Percentiles rank a stretch among this genome's conserved stretches.
Evolutionary conservation across 768 basidiomycete species (phyloP).

Genomic region (Auricularia auricula-judae): DNA sequence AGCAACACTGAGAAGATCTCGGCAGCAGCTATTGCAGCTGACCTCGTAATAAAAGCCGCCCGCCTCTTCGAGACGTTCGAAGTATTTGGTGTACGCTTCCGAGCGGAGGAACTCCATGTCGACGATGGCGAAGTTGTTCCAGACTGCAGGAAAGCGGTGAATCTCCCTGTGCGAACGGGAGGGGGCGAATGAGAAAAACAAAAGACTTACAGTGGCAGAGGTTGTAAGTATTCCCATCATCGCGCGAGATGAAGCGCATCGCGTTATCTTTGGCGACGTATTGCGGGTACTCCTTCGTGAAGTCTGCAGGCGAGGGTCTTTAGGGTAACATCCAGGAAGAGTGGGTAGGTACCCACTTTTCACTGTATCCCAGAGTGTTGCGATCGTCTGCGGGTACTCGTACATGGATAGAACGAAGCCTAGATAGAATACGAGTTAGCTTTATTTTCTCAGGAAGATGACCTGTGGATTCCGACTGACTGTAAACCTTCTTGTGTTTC

Average conservation of each 20-base stretch:
- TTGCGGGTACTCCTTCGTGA: conserved; percentile 50
- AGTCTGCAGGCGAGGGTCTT: conserved; percentile 39
- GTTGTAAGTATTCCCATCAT: conserved; percentile 59
- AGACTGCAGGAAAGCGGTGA: conserved; percentile 18
- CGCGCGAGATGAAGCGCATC: conserved; percentile 62
- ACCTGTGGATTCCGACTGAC: conserved; percentile 20
- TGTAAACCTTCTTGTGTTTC: conserved; percentile 57
- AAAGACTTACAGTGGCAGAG: conserved; percentile 57
- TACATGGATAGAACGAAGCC: conserved; percentile 67
- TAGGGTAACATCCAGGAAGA: conserved; percentile 9
- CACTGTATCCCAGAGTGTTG: conserved; percentile 60
- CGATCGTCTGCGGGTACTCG: conserved; percentile 66
- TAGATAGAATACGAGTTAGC: conserved; percentile 18
- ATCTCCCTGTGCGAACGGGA: too few species aligned
- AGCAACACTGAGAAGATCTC: neutral
- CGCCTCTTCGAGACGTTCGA: conserved; percentile 27
- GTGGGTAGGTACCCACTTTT: conserved; percentile 32
- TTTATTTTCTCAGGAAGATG: neutral
- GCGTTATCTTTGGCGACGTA: conserved; percentile 54
- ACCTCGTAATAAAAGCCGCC: conserved; percentile 32
- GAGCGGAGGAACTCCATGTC: conserved; percentile 29
- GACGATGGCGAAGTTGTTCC: conserved; percentile 36
- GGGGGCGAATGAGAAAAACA: too few species aligned
- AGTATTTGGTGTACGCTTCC: conserved; percentile 31
- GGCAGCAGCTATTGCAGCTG: neutral